phyloP scores from a whole-genome alignment of 176 grass and related monocot genomes.

The Carex parvula region DNA sequence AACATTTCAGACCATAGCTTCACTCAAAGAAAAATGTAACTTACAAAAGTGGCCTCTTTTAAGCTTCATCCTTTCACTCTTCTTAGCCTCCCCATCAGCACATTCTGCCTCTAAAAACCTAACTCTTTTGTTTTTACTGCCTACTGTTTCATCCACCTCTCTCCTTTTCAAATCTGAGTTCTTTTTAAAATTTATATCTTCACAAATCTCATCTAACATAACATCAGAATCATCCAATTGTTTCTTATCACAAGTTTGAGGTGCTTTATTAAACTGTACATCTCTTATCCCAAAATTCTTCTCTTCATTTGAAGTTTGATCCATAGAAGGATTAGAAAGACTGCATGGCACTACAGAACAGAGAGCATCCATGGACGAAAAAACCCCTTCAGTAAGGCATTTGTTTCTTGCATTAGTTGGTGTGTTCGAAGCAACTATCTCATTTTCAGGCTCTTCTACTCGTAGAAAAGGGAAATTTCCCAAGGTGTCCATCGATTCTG shows the following conservation, averaged over 20 bases:
- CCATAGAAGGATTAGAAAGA: conserved; percentile 37
- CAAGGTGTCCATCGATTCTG: conserved; percentile 60
- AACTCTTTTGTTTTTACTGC: conserved; percentile 52
- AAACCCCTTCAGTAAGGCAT: conserved; percentile 14
- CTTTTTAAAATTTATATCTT: conserved; percentile 38
- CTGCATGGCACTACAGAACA: conserved; percentile 91
- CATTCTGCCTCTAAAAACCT: conserved; percentile 50
- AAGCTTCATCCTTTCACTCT: conserved; percentile 28
- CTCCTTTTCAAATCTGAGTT: conserved; percentile 24
- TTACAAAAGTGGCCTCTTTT: conserved; percentile 49
- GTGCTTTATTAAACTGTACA: conserved; percentile 15
- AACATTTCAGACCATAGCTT: too few species aligned
- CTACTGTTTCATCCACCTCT: conserved; percentile 21
- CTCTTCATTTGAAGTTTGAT: background rate
- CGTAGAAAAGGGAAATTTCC: conserved; percentile 29
- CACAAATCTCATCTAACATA: conserved; percentile 29
- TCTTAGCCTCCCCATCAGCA: conserved; percentile 37
- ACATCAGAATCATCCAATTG: conserved; percentile 39
- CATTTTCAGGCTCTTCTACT: conserved; percentile 34
- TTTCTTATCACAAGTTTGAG: conserved; percentile 48
- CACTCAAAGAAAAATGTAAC: conserved; percentile 29
- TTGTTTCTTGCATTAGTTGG: conserved; percentile 31
- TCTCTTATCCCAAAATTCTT: background rate
- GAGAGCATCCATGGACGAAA: conserved; percentile 55
- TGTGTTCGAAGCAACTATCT: conserved; percentile 54